phyloP scores from a whole-genome alignment of 495 filamentous ascomycete species.

The Evernia prunastri region DNA sequence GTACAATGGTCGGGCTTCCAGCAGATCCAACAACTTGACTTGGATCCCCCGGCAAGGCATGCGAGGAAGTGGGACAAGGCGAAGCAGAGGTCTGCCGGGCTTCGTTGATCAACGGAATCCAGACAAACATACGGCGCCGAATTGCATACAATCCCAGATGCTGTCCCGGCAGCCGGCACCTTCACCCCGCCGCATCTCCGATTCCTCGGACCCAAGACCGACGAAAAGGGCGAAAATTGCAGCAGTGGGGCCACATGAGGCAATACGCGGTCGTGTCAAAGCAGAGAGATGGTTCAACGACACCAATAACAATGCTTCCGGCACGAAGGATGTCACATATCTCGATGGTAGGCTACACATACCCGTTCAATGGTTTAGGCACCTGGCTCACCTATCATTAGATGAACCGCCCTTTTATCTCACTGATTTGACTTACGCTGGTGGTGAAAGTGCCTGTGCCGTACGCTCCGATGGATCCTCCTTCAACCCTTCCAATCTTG shows the following conservation, averaged over 20 bases:
- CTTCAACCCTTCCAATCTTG: constrained; percentile 23
- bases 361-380: not conserved
- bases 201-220: not conserved
- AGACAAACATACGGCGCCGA: not conserved
- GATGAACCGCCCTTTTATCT: constrained; percentile 52
- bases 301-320: constrained; percentile 26
- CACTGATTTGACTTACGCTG: constrained; percentile 40
- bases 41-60: not conserved
- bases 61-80: not conserved
- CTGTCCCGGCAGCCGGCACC: not conserved
- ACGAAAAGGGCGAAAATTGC: not conserved
- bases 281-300: constrained; percentile 31
- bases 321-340: constrained; percentile 18
- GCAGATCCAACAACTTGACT: not conserved
- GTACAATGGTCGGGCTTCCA: not conserved
- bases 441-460: constrained; percentile 28
- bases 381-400: constrained; percentile 11
- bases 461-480: constrained; percentile 7
- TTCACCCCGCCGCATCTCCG: not conserved
- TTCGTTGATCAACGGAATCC: not conserved
- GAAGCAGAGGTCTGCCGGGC: not conserved
- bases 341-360: constrained; percentile 18
- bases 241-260: not conserved
- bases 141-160: not conserved
- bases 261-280: constrained; percentile 11